Evolutionary conservation across 305 asterid species (phyloP).

Genomic region (Solanum hybrid): DNA sequence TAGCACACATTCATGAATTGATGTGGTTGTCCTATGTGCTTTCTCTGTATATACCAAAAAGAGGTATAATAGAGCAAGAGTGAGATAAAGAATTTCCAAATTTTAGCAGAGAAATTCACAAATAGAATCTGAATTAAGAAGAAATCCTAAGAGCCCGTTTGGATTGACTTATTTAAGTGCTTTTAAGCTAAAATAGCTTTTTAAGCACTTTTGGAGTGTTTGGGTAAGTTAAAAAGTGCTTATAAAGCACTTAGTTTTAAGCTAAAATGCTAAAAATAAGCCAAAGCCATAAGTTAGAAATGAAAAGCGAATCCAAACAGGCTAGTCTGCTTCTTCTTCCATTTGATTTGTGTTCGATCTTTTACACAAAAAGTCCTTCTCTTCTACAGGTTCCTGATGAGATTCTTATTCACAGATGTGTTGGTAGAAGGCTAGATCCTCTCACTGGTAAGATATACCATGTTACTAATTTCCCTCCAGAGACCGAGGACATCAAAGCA

Average conservation of each 20-base stretch:
- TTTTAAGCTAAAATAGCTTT: neutral
- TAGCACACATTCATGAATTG: neutral
- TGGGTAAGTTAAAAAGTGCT: neutral
- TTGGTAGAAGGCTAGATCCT: slow-evolving; percentile 91
- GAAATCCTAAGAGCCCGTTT: neutral
- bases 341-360: neutral
- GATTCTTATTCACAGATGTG: slow-evolving; percentile 67
- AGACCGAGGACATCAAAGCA: slow-evolving; percentile 59
- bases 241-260: neutral
- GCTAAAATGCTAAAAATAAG: neutral
- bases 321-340: neutral
- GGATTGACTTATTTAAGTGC: neutral
- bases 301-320: neutral
- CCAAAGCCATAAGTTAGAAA: neutral
- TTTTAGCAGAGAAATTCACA: neutral
- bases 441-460: slow-evolving; percentile 72
- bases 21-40: neutral
- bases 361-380: slow-evolving; percentile 17
- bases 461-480: slow-evolving; percentile 61
- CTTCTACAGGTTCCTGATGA: slow-evolving; percentile 73
- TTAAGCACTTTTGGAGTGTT: neutral
- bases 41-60: neutral
- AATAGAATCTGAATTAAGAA: neutral
- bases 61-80: neutral
- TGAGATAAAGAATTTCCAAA: neutral